A percentile compares a stretch with the other conserved stretches of the same genome.
Conservation (phyloP, 83 land plant genomes). For the Isoetes engelmannii region DNA sequence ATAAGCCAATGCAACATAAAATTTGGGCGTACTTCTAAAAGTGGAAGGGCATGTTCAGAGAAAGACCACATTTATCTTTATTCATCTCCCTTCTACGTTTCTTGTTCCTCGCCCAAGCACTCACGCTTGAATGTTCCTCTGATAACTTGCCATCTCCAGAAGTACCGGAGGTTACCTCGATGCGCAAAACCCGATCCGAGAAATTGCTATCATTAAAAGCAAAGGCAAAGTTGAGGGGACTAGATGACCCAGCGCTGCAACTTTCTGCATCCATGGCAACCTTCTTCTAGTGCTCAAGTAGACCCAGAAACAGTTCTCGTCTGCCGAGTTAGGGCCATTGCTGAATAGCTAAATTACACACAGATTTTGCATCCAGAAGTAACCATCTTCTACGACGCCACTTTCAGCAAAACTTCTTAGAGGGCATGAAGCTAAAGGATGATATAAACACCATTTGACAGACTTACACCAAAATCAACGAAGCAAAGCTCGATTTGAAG, state of each 20-base stretch:
- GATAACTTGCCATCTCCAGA: slow-evolving; percentile 27
- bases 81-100: slow-evolving; percentile 71
- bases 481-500: no score
- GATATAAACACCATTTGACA: no score
- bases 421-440: no score
- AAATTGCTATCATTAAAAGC: slow-evolving; percentile 94
- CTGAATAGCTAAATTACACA: no score
- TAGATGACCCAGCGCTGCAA: slow-evolving; percentile 22
- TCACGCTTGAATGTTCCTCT: slow-evolving; percentile 41
- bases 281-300: no score
- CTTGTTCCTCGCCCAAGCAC: slow-evolving; percentile 73
- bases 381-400: no score
- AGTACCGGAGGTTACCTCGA: slow-evolving; percentile 62
- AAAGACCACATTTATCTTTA: slow-evolving; percentile 51
- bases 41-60: not conserved
- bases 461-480: no score
- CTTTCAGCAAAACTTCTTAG: no score
- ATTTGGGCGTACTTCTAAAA: not conserved
- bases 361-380: no score
- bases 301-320: no score
- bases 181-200: slow-evolving; percentile 76
- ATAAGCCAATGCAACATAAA: not conserved
- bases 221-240: slow-evolving; percentile 60
- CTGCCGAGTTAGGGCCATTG: no score
- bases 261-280: no score